Conservation (phyloP, 208 protist genomes). For the Sergeia podlipaevii region DNA sequence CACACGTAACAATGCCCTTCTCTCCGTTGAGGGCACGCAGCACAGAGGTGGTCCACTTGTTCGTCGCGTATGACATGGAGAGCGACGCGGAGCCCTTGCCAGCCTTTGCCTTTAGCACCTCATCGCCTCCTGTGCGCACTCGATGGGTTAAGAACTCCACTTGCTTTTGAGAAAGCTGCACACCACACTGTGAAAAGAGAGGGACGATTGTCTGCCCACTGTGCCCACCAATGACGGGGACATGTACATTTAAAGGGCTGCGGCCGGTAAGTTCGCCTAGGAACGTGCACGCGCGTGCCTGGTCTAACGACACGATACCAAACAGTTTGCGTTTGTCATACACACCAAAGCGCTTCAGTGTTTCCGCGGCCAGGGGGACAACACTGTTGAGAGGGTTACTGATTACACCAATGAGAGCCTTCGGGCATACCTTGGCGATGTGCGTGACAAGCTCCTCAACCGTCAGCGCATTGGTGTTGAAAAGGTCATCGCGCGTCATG, state of each 20-base stretch:
- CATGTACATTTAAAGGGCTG: conserved; percentile 32
- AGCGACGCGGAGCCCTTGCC: conserved; percentile 75
- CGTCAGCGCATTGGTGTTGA: conserved; percentile 92
- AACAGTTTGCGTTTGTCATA: conserved; percentile 88
- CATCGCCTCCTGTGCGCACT: conserved; percentile 63
- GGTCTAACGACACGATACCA: conserved; percentile 89
- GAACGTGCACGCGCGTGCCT: conserved; percentile 70
- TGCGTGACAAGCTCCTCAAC: conserved; percentile 73
- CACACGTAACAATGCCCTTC: conserved; percentile 39
- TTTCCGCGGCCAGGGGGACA: conserved; percentile 88
- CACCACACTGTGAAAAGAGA: conserved; percentile 74
- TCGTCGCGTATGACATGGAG: conserved; percentile 46
- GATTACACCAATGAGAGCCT: conserved; percentile 83
- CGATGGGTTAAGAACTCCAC: conserved; percentile 62
- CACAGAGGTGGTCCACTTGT: conserved; percentile 61
- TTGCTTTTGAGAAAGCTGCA: conserved; percentile 33
- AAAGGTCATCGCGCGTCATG: conserved; percentile 95
- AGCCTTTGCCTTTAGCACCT: conserved; percentile 71
- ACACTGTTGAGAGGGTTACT: conserved; percentile 95
- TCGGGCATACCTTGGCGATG: conserved; percentile 75
- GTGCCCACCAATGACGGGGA: conserved; percentile 93
- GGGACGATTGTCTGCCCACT: conserved; percentile 92
- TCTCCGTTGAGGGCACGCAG: conserved; percentile 70
- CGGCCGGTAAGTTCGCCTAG: conserved; percentile 38
- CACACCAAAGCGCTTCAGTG: conserved; percentile 61